A percentile compares a stretch with the other conserved stretches of the same genome.
Conservation (phyloP, 257 asterid genomes). For the Lycium barbarum region DNA sequence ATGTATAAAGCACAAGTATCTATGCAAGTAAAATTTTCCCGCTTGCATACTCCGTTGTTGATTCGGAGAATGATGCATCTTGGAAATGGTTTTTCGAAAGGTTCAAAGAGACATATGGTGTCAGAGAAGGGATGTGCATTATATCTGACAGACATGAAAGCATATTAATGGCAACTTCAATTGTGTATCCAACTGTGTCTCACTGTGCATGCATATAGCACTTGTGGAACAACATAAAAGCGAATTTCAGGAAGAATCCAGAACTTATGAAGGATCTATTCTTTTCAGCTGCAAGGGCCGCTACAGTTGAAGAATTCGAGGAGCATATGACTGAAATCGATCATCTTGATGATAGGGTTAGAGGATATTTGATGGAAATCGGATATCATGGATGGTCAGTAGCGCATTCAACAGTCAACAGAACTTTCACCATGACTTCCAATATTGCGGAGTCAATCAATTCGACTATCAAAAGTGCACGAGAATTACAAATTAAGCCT, state of each 20-base stretch:
- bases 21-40: background rate
- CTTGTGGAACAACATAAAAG: background rate
- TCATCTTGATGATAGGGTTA: background rate
- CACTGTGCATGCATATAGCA: background rate
- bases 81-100: no score
- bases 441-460: background rate
- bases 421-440: background rate
- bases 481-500: background rate
- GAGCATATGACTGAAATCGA: background rate
- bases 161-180: background rate
- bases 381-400: background rate
- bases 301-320: background rate
- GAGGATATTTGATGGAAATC: background rate
- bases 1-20: no score
- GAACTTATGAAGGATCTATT: no score
- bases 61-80: background rate
- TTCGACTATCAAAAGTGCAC: background rate
- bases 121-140: background rate
- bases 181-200: background rate
- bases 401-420: background rate
- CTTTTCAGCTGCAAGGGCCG: background rate
- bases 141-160: background rate
- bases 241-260: background rate
- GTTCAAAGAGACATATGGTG: background rate
- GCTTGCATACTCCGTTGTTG: background rate